phyloP scores from a whole-genome alignment of 2,329 filamentous ascomycete species.

The Beauveria brongniartii region DNA sequence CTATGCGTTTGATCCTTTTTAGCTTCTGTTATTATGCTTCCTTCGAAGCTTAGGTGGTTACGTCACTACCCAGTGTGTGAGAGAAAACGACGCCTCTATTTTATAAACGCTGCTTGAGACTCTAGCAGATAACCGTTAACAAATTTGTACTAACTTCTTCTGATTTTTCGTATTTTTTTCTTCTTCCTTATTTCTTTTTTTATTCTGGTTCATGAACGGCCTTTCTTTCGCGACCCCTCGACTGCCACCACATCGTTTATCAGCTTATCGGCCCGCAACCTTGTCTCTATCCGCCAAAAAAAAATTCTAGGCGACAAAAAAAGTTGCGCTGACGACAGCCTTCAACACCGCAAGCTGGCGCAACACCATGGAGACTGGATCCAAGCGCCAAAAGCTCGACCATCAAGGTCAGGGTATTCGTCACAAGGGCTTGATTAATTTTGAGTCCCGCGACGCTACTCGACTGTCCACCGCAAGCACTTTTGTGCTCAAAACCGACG shows the following conservation, averaged over 20 bases:
- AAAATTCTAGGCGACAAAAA: slow-evolving; percentile 3
- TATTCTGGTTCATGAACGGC: too few relatives aligned
- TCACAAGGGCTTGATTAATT: slow-evolving; percentile 30
- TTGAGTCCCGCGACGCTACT: slow-evolving; percentile 31
- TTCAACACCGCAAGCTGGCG: slow-evolving; percentile 9
- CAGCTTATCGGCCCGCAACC: slow-evolving; percentile 22
- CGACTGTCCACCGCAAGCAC: slow-evolving; percentile 41
- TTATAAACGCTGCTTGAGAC: too few relatives aligned
- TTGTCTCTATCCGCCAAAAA: slow-evolving; percentile 7
- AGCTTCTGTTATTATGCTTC: too few relatives aligned
- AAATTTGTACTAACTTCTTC: too few relatives aligned
- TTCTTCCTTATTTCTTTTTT: not conserved
- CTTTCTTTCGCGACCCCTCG: not conserved
- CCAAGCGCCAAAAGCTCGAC: slow-evolving; percentile 42
- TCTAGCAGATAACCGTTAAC: too few relatives aligned
- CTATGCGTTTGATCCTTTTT: too few relatives aligned
- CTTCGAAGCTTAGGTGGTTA: too few relatives aligned
- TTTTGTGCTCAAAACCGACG: slow-evolving; percentile 52
- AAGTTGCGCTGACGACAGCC: not conserved
- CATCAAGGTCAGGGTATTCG: slow-evolving; percentile 28
- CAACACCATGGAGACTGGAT: slow-evolving; percentile 35
- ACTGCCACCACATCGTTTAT: slow-evolving; percentile 14
- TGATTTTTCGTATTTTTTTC: not conserved
- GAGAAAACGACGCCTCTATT: too few relatives aligned
- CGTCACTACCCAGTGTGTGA: too few relatives aligned